Base-by-base conservation (phyloP, 257 asterid species). In the Schizonepeta tenuifolia region DNA sequence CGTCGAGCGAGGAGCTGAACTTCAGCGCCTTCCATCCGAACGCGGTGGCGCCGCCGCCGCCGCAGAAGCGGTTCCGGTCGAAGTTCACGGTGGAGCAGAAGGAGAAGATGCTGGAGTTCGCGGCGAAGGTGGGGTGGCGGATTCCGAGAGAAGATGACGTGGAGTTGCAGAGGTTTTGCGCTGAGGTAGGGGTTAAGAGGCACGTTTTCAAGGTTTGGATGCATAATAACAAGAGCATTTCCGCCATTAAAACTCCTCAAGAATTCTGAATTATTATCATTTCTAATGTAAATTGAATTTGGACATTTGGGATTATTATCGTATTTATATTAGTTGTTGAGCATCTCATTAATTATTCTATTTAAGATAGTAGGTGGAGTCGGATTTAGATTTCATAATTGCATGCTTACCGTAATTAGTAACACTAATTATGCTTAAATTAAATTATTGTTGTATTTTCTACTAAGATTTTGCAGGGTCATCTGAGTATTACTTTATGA, bases 131-230 rank as follows among this genome's bases (percentile, higher is more conserved):
- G 46, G 97, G 97, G 51, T 94, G 97, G 98, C 77, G 97, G 75
- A 94, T 91, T 17, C 98, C 98, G 0, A 86, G 96, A 51, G 98
- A 91, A 74, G 97, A 91, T 24, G 98, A 91, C 24, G n/a, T 84
- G 0, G 95, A 91, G 47, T 71, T 89, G 57, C 97, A 89, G 82
- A 84, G 95, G 81, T 94, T 94, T 61, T 94, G 98, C 38, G 85
- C 75, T 2, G 96, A 94, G 59, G 88, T 84, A 11, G 97, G 98
- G 1, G 97, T 94, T 4, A 89, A 88, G 75, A 81, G 98, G 71
- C 96, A 91, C 73, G 97, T 94, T 17, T 92, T 93, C 79, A 93
- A 93, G 74, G 97, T 91, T 10, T 93, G 98, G 97, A 89, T 93
- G 97, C 97, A 93, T 60, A 94, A 94, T 40, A 91, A 94, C 81